Percentiles rank a stretch among this genome's conserved stretches.
Conservation (phyloP, 2,329 filamentous ascomycete species). For the Colletotrichum sp. region DNA sequence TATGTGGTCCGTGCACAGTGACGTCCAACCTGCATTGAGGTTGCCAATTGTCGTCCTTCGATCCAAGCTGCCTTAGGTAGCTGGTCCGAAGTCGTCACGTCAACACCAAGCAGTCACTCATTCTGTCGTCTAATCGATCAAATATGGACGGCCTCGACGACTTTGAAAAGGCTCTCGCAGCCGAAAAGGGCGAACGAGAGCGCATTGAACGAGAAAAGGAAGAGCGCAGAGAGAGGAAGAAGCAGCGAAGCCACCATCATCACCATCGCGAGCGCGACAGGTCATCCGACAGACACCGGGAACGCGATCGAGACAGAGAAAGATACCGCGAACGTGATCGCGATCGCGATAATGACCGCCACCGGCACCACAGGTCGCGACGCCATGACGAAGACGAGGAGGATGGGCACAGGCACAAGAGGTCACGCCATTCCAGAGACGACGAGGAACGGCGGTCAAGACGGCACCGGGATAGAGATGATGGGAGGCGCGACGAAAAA, state of each 20-base stretch:
- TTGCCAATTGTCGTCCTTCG: background rate
- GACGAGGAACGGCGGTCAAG: constrained; percentile 46
- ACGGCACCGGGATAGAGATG: constrained; percentile 25
- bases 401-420: constrained; percentile 68
- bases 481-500: constrained; percentile 19
- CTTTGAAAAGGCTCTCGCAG: constrained; percentile 79
- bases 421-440: constrained; percentile 61
- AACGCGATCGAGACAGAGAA: constrained; percentile 22
- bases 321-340: constrained; percentile 31
- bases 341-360: constrained; percentile 29
- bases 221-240: constrained; percentile 46
- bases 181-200: constrained; percentile 63
- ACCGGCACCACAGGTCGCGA: constrained; percentile 39
- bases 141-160: constrained; percentile 66
- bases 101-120: no score
- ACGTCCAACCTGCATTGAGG: constrained; percentile 9
- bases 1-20: constrained; percentile 14
- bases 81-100: background rate
- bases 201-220: constrained; percentile 50
- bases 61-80: background rate
- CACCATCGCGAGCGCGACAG: constrained; percentile 47
- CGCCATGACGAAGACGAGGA: constrained; percentile 49
- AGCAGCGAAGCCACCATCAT: constrained; percentile 51
- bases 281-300: constrained; percentile 28
- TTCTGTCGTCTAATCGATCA: background rate